Evolutionary conservation across 352 stramenopile genomes (phyloP).

Genomic region (Phytophthora foliorum): DNA sequence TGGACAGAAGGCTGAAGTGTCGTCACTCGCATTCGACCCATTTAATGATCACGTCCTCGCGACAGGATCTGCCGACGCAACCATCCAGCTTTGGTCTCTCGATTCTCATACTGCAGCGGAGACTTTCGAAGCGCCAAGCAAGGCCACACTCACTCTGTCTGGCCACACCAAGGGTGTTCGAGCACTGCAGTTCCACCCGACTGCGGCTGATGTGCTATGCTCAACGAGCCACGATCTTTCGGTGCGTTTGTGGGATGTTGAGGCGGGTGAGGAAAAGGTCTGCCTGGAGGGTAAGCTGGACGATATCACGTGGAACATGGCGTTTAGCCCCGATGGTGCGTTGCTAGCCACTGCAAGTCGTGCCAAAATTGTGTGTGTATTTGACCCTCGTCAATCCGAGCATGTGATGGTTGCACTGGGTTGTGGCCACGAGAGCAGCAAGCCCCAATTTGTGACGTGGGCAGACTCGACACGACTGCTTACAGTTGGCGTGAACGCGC

Average conservation of each 20-base stretch:
- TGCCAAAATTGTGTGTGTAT: constrained; percentile 78
- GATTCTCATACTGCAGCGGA: constrained; percentile 8
- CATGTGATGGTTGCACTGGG: constrained; percentile 71
- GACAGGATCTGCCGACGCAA: constrained; percentile 65
- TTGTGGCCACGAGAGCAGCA: constrained; percentile 74
- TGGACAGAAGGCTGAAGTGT: constrained; percentile 74
- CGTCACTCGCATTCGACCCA: constrained; percentile 68
- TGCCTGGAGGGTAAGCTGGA: constrained; percentile 67
- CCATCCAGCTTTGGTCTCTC: constrained; percentile 74
- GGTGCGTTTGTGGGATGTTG: constrained; percentile 83
- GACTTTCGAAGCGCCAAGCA: constrained; percentile 13
- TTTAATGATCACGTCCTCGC: constrained; percentile 66
- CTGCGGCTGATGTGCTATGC: constrained; percentile 66
- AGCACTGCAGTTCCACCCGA: constrained; percentile 74
- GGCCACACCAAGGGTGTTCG: constrained; percentile 68
- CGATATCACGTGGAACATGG: constrained; percentile 80
- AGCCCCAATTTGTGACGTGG: constrained; percentile 81
- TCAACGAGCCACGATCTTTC: constrained; percentile 68
- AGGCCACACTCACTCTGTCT: constrained; percentile 38
- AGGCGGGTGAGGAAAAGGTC: constrained; percentile 54
- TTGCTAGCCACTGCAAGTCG: constrained; percentile 76
- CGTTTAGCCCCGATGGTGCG: constrained; percentile 70
- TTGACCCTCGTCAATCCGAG: constrained; percentile 62
- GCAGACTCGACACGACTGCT: constrained; percentile 50
- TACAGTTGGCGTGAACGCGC: constrained; percentile 65